These are phyloP conservation scores for Pichia sp. DNA, from an alignment of 1,139 yeast genomes.

Conservation along the genomic window DNA sequence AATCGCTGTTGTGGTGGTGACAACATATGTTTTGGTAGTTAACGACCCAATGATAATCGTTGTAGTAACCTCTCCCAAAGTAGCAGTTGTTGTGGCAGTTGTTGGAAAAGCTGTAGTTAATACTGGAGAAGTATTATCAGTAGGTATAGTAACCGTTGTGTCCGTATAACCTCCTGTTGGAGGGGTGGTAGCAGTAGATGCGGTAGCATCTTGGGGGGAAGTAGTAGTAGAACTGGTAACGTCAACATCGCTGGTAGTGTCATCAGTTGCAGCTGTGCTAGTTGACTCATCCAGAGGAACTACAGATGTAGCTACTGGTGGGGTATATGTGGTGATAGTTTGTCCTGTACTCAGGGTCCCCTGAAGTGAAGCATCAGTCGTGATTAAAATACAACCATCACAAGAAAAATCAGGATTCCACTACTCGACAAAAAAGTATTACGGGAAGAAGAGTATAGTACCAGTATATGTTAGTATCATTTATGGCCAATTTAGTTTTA, in stretches of 20 bases:
- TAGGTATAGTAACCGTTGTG: neutral
- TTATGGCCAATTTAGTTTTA: neutral
- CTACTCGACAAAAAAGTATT: conserved; percentile 16
- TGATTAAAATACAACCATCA: conserved; percentile 31
- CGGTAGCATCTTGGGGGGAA: neutral
- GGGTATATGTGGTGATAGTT: conserved; percentile 13
- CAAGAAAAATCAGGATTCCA: conserved; percentile 31
- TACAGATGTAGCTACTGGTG: conserved; percentile 4
- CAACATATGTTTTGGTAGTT: conserved; percentile 16
- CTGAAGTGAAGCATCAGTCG: conserved; percentile 28
- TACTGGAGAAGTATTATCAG: neutral
- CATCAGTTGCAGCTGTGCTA: neutral
- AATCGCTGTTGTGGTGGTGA: conserved; percentile 22
- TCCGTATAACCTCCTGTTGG: neutral
- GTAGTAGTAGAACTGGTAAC: neutral
- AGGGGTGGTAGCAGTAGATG: neutral
- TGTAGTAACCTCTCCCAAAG: conserved; percentile 4
- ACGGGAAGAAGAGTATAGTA: neutral
- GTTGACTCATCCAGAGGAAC: conserved; percentile 7
- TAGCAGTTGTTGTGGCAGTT: neutral
- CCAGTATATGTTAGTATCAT: neutral
- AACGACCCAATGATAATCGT: conserved; percentile 12
- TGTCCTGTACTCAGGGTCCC: conserved; percentile 27
- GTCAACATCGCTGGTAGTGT: neutral
- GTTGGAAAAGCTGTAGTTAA: neutral